Evolutionary conservation across 2,329 filamentous ascomycete species (phyloP), one percentile per base, ranked within the genome.

Genomic region (Sclerotinia spermophila): DNA sequence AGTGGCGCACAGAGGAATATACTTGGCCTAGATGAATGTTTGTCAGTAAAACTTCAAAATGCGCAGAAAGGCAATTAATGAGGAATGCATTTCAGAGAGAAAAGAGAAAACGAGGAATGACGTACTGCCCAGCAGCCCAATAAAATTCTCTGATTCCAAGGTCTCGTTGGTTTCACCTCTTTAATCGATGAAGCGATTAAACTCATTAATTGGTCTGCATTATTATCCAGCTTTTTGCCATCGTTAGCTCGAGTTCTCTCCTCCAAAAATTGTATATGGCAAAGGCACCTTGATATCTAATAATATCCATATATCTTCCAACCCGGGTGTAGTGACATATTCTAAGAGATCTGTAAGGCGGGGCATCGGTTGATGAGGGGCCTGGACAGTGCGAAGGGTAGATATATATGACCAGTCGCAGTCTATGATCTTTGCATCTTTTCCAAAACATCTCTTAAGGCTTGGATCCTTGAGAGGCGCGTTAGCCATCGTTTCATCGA

Each of bases 391-490:
- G 55, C 86, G 84, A 53, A 96, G 81, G 3, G 86, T 86, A 75
- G 86, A 86, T 62, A 97, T 81, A 75, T 93, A 90, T 6, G 84
- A 83, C 90, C 92, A 97, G 71, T 91, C 87, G 79, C 89, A 92
- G 77, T 97, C 92, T 64, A 87, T 85, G 71, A 97, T 86, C 76
- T 87, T 90, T 45, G 89, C 85, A 44, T 90, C 83, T n/a, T 88
- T 82, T 19, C 94, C 94, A 79, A 92, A 97, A 80, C 93, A 97
- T 61, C 95, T 87, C 80, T 92, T 90, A 45, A 97, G 83, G 3
- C 87, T 89, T 8, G 87, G 83, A 79, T 97, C 94, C 88, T 94
- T 66, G 67, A 69, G 42, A 58, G 33, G 65, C 42, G 55, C 30
- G 66, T 68, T 58, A 68, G 66, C 55, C 35, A 62, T 61, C 44